A percentile compares a stretch with the other conserved stretches of the same genome.
These are phyloP conservation scores for Leccinum aurantiacum DNA, from an alignment of 768 basidiomycete species.

Conservation along the genomic window DNA sequence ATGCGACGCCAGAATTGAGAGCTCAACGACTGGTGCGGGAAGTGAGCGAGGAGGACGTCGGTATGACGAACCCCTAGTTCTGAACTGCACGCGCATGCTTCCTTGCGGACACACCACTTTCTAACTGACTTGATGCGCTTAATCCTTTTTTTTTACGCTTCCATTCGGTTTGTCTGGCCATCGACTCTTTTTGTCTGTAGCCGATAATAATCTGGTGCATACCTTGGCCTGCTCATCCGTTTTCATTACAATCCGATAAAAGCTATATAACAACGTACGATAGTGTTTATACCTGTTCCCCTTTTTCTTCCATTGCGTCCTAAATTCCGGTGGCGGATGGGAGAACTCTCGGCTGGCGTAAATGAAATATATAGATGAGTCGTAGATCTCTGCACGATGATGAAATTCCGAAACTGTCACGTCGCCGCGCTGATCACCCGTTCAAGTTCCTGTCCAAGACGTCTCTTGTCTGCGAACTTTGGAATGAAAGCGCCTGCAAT, in stretches of 20 bases:
- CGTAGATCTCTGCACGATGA: constrained; percentile 3
- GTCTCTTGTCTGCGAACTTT: background rate
- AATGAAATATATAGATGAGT: constrained; percentile 9
- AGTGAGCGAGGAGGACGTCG: constrained; percentile 34
- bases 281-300: constrained; percentile 32
- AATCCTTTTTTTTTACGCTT: background rate
- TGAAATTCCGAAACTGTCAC: background rate
- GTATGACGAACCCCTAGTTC: constrained; percentile 32
- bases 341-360: background rate
- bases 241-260: constrained; percentile 13
- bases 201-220: constrained; percentile 28
- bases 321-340: background rate
- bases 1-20: constrained; percentile 34
- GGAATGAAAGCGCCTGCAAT: background rate
- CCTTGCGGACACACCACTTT: background rate
- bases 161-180: constrained; percentile 14
- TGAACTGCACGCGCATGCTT: background rate
- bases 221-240: constrained; percentile 21
- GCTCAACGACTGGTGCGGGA: constrained; percentile 30
- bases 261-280: constrained; percentile 22
- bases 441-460: background rate
- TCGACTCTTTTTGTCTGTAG: constrained; percentile 17
- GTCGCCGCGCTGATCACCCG: background rate
- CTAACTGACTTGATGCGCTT: constrained; percentile 3
- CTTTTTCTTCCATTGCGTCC: background rate